Evolutionary conservation across 257 asterid species (phyloP).

Genomic region (Pogostemon cablin): DNA sequence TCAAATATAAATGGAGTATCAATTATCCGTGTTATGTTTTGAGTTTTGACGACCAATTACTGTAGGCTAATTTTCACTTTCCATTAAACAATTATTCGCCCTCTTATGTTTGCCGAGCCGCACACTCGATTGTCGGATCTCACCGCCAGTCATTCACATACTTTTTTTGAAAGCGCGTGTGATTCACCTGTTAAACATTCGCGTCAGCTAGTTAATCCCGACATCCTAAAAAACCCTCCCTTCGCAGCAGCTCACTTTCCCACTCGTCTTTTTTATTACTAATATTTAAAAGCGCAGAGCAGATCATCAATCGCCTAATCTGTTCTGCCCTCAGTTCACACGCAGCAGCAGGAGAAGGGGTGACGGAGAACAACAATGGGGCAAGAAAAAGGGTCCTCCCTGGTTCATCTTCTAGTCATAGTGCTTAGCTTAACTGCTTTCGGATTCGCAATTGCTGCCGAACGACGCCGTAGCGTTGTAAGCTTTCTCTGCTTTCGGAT

Average conservation of each 20-base stretch:
- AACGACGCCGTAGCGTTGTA: slow-evolving; percentile 89
- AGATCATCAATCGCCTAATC: slow-evolving; percentile 8
- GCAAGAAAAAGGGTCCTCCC: slow-evolving; percentile 71
- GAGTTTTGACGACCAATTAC: neutral
- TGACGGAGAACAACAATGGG: slow-evolving; percentile 35
- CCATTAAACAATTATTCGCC: neutral
- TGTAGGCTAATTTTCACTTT: neutral
- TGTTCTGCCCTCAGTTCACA: slow-evolving; percentile 20
- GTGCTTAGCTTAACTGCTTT: slow-evolving; percentile 80
- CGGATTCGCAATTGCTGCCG: slow-evolving; percentile 93
- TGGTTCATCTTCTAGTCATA: slow-evolving; percentile 80
- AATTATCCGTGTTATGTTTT: no score
- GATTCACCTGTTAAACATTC: neutral
- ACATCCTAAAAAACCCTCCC: slow-evolving; percentile 27
- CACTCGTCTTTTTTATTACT: slow-evolving; percentile 6
- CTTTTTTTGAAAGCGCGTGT: slow-evolving; percentile 11
- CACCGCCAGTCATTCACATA: neutral
- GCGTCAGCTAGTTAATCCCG: slow-evolving; percentile 14
- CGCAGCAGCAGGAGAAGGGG: neutral
- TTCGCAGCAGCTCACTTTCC: neutral
- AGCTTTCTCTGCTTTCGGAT: slow-evolving; percentile 7
- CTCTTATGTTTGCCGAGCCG: neutral
- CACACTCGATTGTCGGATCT: neutral
- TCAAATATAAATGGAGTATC: neutral
- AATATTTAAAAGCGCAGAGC: neutral